phyloP scores from a whole-genome alignment of 2,329 filamentous ascomycete species.

The Stromatinia cepivora region DNA sequence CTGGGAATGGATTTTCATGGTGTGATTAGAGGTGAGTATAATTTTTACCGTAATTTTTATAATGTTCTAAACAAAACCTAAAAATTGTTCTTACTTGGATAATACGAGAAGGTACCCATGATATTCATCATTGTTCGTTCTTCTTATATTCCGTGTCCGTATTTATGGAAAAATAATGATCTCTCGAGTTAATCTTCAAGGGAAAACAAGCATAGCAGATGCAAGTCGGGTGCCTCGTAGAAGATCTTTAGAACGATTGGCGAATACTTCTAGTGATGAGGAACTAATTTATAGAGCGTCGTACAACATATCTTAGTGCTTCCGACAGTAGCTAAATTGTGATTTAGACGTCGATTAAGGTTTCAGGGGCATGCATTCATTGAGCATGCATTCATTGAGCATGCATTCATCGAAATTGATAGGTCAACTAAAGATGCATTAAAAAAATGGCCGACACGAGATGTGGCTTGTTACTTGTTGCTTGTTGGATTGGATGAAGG shows the following conservation, averaged over 20 bases:
- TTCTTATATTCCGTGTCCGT: neutral
- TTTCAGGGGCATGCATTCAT: neutral
- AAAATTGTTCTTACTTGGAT: no score
- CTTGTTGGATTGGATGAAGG: neutral
- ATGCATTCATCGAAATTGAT: neutral
- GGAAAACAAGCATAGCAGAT: neutral
- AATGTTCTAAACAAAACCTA: neutral
- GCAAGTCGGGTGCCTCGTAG: neutral
- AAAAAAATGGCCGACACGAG: neutral
- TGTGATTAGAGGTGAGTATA: neutral
- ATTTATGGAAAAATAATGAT: neutral
- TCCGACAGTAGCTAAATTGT: neutral
- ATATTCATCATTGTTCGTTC: neutral
- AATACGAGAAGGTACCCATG: neutral
- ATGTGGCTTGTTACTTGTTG: neutral
- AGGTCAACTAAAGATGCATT: neutral
- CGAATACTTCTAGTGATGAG: neutral
- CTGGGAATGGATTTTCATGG: neutral
- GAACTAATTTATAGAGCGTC: neutral
- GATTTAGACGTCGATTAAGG: conserved; percentile 5
- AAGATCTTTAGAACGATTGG: conserved; percentile 14
- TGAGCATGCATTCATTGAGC: neutral
- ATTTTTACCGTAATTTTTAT: neutral
- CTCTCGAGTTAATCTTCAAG: neutral
- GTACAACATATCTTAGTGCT: neutral